These are phyloP conservation scores for Pseudocercospora musae DNA, from an alignment of 2,329 filamentous ascomycete species.

Conservation along the genomic window DNA sequence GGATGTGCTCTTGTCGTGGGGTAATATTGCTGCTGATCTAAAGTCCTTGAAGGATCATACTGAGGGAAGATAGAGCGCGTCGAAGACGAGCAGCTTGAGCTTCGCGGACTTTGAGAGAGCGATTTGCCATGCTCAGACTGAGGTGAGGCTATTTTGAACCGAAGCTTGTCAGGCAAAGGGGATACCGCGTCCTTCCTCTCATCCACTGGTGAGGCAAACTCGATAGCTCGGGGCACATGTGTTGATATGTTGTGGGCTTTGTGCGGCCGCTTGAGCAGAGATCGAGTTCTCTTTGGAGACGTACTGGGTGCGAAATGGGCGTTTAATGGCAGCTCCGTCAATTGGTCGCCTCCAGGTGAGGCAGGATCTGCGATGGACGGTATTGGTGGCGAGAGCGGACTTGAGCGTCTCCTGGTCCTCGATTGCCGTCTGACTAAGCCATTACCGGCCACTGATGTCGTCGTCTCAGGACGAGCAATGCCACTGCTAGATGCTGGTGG, in stretches of 20 bases:
- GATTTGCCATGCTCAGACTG: background rate
- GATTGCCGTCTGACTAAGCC: slow-evolving; percentile 15
- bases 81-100: slow-evolving; percentile 34
- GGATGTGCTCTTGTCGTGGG: slow-evolving; percentile 57
- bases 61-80: slow-evolving; percentile 73
- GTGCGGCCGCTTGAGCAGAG: slow-evolving; percentile 15
- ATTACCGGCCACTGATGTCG: slow-evolving; percentile 1
- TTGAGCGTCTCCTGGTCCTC: slow-evolving; percentile 22
- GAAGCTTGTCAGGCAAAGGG: slow-evolving; percentile 26
- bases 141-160: slow-evolving; percentile 17
- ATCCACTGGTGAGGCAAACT: slow-evolving; percentile 14
- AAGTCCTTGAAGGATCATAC: slow-evolving; percentile 65
- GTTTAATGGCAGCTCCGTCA: slow-evolving; percentile 28
- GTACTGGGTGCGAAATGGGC: slow-evolving; percentile 22
- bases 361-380: slow-evolving; percentile 6
- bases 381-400: slow-evolving; percentile 10
- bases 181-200: slow-evolving; percentile 25
- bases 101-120: background rate
- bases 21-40: slow-evolving; percentile 67
- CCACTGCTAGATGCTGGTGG: slow-evolving; percentile 11
- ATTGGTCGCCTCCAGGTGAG: slow-evolving; percentile 22
- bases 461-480: background rate
- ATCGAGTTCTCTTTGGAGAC: slow-evolving; percentile 14
- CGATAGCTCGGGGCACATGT: background rate
- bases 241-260: slow-evolving; percentile 12